phyloP scores from a whole-genome alignment of 1,139 yeast species.

The Suhomyces taliae region DNA sequence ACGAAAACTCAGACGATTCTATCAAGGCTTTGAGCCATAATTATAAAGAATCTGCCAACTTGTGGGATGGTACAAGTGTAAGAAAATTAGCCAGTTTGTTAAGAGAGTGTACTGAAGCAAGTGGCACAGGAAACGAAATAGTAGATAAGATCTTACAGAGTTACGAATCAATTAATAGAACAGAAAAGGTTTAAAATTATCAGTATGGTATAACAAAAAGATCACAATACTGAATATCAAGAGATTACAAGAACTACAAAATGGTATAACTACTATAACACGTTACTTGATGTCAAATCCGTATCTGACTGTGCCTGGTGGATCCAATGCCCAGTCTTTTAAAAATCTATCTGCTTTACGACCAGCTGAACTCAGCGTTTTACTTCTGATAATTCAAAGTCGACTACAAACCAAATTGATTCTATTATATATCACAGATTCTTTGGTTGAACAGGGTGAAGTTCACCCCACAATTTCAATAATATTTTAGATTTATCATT shows the following conservation, averaged over 20 bases:
- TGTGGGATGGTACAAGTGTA: constrained; percentile 50
- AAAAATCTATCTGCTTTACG: constrained; percentile 17
- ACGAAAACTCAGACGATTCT: constrained; percentile 23
- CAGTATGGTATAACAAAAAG: too few species aligned
- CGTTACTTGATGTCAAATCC: constrained; percentile 24
- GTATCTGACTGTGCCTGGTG: constrained; percentile 34
- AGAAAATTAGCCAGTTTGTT: constrained; percentile 49
- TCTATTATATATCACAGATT: too few species aligned
- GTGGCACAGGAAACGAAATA: neutral
- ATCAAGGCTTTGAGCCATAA: constrained; percentile 41
- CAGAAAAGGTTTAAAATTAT: too few species aligned
- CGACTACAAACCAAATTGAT: neutral
- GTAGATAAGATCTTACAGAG: too few species aligned
- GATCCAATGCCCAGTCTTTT: constrained; percentile 18
- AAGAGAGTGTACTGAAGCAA: constrained; percentile 28
- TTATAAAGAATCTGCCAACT: constrained; percentile 37
- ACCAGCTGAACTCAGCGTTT: constrained; percentile 1
- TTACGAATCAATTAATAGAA: too few species aligned
- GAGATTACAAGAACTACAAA: neutral
- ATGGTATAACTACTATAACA: too few species aligned
- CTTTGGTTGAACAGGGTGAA: too few species aligned
- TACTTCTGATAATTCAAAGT: constrained; percentile 1
- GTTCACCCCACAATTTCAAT: too few species aligned
- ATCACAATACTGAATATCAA: too few species aligned
- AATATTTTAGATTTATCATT: too few species aligned